Conservation (phyloP, 768 basidiomycete genomes). For the Auricularia auricula-judae region DNA sequence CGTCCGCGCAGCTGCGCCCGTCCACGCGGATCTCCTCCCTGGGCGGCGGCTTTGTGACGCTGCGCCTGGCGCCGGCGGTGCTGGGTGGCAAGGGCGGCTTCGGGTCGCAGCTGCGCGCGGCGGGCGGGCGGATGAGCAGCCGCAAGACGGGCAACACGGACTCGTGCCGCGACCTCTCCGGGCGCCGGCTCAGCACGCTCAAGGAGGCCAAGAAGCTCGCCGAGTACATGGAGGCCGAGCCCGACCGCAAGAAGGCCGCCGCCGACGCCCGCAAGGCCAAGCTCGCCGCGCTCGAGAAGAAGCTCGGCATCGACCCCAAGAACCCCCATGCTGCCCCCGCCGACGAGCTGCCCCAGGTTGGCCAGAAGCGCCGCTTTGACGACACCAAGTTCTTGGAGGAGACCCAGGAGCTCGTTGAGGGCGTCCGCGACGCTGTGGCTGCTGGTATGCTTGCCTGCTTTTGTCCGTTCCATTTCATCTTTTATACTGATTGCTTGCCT, state of each 20-base stretch:
- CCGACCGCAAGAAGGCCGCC: slow-evolving; percentile 66
- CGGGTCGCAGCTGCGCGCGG: slow-evolving; percentile 90
- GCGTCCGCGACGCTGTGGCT: slow-evolving; percentile 82
- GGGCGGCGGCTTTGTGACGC: slow-evolving; percentile 34
- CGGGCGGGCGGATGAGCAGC: slow-evolving; percentile 94
- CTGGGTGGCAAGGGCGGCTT: slow-evolving; percentile 96
- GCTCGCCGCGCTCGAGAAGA: slow-evolving; percentile 73
- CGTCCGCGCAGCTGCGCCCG: slow-evolving; percentile 13
- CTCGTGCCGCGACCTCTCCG: slow-evolving; percentile 85
- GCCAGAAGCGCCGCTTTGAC: slow-evolving; percentile 83
- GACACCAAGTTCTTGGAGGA: slow-evolving; percentile 90
- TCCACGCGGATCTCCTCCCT: slow-evolving; percentile 26
- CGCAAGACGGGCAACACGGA: slow-evolving; percentile 95
- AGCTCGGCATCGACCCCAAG: slow-evolving; percentile 49
- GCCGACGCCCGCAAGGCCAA: slow-evolving; percentile 72
- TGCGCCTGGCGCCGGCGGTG: slow-evolving; percentile 65
- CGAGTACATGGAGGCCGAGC: slow-evolving; percentile 76
- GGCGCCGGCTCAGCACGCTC: slow-evolving; percentile 81
- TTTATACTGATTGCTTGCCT: slow-evolving; percentile 10
- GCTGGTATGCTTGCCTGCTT: slow-evolving; percentile 40
- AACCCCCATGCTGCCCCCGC: slow-evolving; percentile 23
- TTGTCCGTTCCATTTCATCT: no score
- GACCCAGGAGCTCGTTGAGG: slow-evolving; percentile 81
- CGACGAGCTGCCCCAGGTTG: slow-evolving; percentile 33
- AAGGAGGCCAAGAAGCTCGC: slow-evolving; percentile 95